Evolutionary conservation across 345 rosid genomes (phyloP).

Genomic region (Corymbia maculata): DNA sequence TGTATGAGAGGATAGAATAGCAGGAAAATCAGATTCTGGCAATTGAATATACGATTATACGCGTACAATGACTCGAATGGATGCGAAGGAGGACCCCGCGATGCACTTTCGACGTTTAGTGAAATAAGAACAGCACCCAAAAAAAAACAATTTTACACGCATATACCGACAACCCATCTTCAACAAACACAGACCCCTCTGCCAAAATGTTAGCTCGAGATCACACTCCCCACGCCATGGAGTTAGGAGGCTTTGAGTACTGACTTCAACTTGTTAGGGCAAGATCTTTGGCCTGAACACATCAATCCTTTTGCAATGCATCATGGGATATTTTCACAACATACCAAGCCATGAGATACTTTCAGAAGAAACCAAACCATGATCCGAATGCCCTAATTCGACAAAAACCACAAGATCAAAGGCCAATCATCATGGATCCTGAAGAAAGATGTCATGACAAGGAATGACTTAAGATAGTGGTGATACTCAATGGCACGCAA

Average conservation of each 20-base stretch:
- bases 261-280: background rate
- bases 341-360: background rate
- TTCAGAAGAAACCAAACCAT: background rate
- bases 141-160: background rate
- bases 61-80: background rate
- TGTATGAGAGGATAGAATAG: background rate
- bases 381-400: background rate
- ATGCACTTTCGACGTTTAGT: background rate
- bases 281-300: background rate
- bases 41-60: background rate
- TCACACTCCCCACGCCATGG: background rate
- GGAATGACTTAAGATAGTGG: background rate
- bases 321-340: background rate
- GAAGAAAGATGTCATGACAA: background rate
- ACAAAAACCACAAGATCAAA: background rate
- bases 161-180: background rate
- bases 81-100: background rate
- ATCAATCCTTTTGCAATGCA: background rate
- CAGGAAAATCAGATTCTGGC: background rate
- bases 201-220: background rate
- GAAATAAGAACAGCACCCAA: background rate
- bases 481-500: background rate
- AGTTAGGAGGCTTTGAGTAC: background rate
- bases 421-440: background rate
- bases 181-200: background rate